Base-by-base conservation (phyloP, 2,329 filamentous ascomycete genomes). In the Penicillium sp. region DNA sequence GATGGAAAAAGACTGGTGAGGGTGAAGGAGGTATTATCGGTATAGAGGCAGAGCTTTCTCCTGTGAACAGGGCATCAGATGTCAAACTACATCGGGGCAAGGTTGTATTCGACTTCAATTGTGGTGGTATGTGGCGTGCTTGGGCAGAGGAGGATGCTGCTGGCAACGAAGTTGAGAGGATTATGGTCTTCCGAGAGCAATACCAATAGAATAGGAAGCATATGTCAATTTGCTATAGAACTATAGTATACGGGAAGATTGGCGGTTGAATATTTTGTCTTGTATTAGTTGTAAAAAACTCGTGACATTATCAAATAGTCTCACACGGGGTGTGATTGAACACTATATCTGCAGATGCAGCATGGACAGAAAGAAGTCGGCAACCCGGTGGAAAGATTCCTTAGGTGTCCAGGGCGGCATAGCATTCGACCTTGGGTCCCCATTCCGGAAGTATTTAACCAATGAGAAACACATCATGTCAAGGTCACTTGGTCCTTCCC, bases 1-100 rank as follows among this genome's bases (percentile, higher is more conserved):
- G 90, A 42, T 94, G 90, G 89, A 81, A 81, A 1, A 81, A 78
- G 55, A 89, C 87, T 0, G 89, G 89, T 2, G 91, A 96, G 70
- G 92, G 92, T 0, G 84, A 90, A 69, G 92, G 91, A 0, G 92
- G 92, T 0, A 89, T 96, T 49, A 95, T 96, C 66, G 92, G 90
- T 0, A 89, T 78, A 49, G 75, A 77, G 57, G 68, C 67, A 13
- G 62, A 65, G 17, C 31, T 93, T 46, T 89, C 92, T 68, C 73
- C 84, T 23, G 79, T 79, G 0, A 74, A 84, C 2, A 77, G 29
- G 6, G 69, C 82, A 1, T 75, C 76, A 2, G 71, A 74, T 1
- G 68, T 76, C 15, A 53, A 57, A 40, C 55, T 71, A 40, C 58
- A 65, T 37, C 67, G 63, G 29, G 77, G 79, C 0, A 79, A 83